Percentiles rank a stretch among this genome's conserved stretches.
Conservation (phyloP, 1,139 yeast genomes). For the Suhomyces taliae region DNA sequence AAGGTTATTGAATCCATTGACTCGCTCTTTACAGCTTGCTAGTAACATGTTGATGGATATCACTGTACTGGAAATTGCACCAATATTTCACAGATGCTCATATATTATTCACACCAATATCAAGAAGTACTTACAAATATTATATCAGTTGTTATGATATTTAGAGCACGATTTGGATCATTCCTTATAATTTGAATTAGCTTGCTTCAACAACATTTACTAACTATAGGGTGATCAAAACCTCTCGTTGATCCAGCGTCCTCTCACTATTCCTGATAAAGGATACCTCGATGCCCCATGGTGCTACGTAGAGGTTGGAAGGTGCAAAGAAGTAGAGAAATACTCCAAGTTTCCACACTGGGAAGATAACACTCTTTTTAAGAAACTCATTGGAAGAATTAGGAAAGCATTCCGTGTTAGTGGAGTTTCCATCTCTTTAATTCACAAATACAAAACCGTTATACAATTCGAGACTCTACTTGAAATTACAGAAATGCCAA, state of each 20-base stretch:
- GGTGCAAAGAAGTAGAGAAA: conserved; percentile 43
- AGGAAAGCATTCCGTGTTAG: conserved; percentile 39
- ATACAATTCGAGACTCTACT: conserved; percentile 51
- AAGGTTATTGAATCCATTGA: too few relatives aligned
- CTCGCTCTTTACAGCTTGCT: too few relatives aligned
- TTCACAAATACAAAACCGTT: conserved; percentile 49
- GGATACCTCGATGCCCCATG: conserved; percentile 64
- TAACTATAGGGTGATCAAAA: conserved; percentile 50
- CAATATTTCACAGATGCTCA: too few relatives aligned
- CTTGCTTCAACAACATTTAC: too few relatives aligned
- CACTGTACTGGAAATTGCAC: too few relatives aligned
- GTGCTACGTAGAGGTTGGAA: conserved; percentile 42
- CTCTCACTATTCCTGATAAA: conserved; percentile 47
- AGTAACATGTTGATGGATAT: too few relatives aligned
- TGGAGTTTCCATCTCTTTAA: conserved; percentile 59
- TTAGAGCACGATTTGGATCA: too few relatives aligned
- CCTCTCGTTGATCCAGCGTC: conserved; percentile 55
- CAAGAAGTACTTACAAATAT: too few relatives aligned
- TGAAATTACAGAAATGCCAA: conserved; percentile 49
- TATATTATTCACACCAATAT: too few relatives aligned
- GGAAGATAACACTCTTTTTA: conserved; percentile 44
- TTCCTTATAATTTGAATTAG: too few relatives aligned
- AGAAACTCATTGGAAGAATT: conserved; percentile 34
- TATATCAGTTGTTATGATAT: too few relatives aligned
- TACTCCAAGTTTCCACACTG: conserved; percentile 50